Conservation (phyloP, 371 early-diverging fungal species). For the Syncephalastrum sp. region DNA sequence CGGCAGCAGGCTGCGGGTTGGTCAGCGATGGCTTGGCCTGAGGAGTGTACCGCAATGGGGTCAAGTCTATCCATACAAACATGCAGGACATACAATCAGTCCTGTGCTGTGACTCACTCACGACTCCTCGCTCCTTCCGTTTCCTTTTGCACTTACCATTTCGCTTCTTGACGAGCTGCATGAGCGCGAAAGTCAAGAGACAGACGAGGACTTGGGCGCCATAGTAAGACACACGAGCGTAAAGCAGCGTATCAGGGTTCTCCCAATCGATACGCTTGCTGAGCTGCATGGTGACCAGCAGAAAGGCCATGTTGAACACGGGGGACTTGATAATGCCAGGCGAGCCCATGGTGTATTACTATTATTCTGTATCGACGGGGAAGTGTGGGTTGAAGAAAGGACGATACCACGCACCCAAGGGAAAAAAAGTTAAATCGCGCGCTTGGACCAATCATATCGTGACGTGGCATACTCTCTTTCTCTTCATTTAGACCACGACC, state of each 20-base stretch:
- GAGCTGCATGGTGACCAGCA: slow-evolving; percentile 71
- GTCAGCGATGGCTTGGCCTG: slow-evolving; percentile 47
- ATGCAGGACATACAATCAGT: too few relatives aligned
- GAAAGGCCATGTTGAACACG: slow-evolving; percentile 64
- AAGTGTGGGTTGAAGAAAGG: slow-evolving; percentile 6
- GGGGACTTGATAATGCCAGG: slow-evolving; percentile 44
- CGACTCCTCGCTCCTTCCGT: neutral
- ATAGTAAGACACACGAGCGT: slow-evolving; percentile 68
- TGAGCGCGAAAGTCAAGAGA: slow-evolving; percentile 54
- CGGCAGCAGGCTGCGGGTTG: slow-evolving; percentile 21
- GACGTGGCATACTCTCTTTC: too few relatives aligned
- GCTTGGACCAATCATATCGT: too few relatives aligned
- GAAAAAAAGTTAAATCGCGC: slow-evolving; percentile 3
- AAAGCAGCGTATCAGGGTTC: slow-evolving; percentile 55
- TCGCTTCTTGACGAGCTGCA: slow-evolving; percentile 57
- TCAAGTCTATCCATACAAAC: slow-evolving; percentile 45
- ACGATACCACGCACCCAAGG: neutral
- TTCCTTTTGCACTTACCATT: slow-evolving; percentile 48
- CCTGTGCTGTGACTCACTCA: too few relatives aligned
- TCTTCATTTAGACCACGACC: too few relatives aligned
- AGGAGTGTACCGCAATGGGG: slow-evolving; percentile 64
- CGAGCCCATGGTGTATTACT: slow-evolving; percentile 33
- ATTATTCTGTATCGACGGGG: neutral
- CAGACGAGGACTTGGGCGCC: slow-evolving; percentile 64
- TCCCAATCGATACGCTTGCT: slow-evolving; percentile 70